These are phyloP conservation scores for Darksidea phi DNA, from an alignment of 495 filamentous ascomycete species.

Conservation along the genomic window DNA sequence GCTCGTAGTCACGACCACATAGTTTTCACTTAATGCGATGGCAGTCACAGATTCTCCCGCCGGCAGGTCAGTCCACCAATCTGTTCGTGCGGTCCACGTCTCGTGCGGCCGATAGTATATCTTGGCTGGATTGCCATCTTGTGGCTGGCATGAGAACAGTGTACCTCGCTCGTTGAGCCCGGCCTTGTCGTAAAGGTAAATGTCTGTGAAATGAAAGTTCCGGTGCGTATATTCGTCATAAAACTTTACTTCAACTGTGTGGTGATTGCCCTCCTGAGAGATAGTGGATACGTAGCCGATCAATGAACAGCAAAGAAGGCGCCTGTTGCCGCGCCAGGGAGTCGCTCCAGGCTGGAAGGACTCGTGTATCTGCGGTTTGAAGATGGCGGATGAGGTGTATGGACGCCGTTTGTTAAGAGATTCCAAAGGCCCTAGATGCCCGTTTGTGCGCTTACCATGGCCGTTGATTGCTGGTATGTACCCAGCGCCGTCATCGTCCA, in stretches of 20 bases:
- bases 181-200: constrained; percentile 93
- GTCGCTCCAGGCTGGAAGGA: constrained; percentile 92
- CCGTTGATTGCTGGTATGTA: constrained; percentile 67
- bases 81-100: constrained; percentile 85
- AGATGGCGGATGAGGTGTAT: constrained; percentile 35
- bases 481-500: constrained; percentile 93
- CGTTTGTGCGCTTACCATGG: constrained; percentile 59
- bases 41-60: constrained; percentile 75
- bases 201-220: constrained; percentile 96
- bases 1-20: constrained; percentile 80
- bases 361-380: constrained; percentile 70
- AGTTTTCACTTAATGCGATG: constrained; percentile 89
- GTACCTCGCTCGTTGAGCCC: constrained; percentile 83
- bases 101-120: constrained; percentile 98
- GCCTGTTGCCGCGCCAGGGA: constrained; percentile 88
- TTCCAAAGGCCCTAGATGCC: constrained; percentile 51
- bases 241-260: constrained; percentile 96
- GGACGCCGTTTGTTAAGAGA: constrained; percentile 65
- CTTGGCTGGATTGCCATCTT: constrained; percentile 58
- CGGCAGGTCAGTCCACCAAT: constrained; percentile 86
- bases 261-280: constrained; percentile 79
- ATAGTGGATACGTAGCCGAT: constrained; percentile 96
- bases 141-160: constrained; percentile 79
- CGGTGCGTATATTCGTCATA: constrained; percentile 89
- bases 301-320: constrained; percentile 90